A percentile compares a stretch with the other conserved stretches of the same genome.
phyloP scores from a whole-genome alignment of 306 rosid genomes.

The Cucurbita moschata region DNA sequence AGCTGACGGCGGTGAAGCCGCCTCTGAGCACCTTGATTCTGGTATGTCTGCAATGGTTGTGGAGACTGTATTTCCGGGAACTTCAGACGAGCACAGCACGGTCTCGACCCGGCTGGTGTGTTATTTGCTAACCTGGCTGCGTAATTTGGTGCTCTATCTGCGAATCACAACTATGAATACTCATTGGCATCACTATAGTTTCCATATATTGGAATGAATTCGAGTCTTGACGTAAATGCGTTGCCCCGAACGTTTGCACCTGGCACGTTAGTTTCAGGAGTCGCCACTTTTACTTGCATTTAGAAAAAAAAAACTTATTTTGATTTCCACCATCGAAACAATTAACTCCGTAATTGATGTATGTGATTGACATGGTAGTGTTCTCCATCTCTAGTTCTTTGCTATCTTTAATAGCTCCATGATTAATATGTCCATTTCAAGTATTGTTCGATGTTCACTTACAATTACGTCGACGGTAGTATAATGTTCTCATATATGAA shows the following conservation, averaged over 20 bases:
- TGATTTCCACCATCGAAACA: not conserved
- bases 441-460: not conserved
- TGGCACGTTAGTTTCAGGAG: not conserved
- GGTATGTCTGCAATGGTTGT: slow-evolving; percentile 75
- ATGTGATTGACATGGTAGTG: not conserved
- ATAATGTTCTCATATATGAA: not conserved
- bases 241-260: not conserved
- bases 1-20: slow-evolving; percentile 77
- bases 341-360: not conserved
- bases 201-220: not conserved
- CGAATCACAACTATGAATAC: not conserved
- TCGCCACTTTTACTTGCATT: not conserved
- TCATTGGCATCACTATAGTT: not conserved
- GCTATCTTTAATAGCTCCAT: not conserved
- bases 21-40: slow-evolving; percentile 52
- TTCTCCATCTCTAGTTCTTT: not conserved
- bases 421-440: not conserved
- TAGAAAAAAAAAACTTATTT: not conserved
- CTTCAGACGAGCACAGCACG: slow-evolving; percentile 45
- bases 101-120: slow-evolving; percentile 79
- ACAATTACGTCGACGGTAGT: not conserved
- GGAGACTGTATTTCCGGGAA: slow-evolving; percentile 65
- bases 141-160: not conserved
- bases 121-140: slow-evolving; percentile 10
- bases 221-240: not conserved